Percentiles rank a stretch among this genome's conserved stretches.
Evolutionary conservation across 805 yeast species (phyloP).

Genomic region (Pichia insulana): DNA sequence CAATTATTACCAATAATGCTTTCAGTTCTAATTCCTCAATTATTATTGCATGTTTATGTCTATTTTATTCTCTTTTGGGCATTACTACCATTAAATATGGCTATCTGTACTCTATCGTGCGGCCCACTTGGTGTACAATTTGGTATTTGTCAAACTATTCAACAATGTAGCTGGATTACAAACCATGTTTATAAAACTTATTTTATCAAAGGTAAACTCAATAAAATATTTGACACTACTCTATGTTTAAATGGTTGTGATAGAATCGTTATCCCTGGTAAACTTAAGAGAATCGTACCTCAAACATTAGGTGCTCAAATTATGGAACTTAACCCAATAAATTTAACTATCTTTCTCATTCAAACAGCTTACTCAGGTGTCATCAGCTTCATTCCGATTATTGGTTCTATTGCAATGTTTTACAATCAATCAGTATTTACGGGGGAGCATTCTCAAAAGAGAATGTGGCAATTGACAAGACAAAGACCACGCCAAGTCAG

Average conservation of each 20-base stretch:
- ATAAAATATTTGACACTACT: conserved; percentile 20
- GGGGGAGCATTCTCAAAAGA: conserved; percentile 14
- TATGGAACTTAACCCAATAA: conserved; percentile 9
- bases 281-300: conserved; percentile 23
- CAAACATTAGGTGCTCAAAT: conserved; percentile 19
- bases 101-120: conserved; percentile 14
- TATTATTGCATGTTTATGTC: conserved; percentile 16
- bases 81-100: conserved; percentile 20
- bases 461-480: conserved; percentile 19
- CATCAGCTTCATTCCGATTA: conserved; percentile 18
- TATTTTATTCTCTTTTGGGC: conserved; percentile 14
- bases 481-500: conserved; percentile 21
- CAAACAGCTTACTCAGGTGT: conserved; percentile 11
- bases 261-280: conserved; percentile 26
- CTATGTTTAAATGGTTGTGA: conserved; percentile 23
- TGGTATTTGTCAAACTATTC: conserved; percentile 18
- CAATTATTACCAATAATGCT: conserved; percentile 22
- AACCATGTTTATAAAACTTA: conserved; percentile 19
- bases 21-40: conserved; percentile 18
- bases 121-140: conserved; percentile 25
- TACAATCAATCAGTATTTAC: conserved; percentile 16
- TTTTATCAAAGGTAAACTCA: conserved; percentile 20
- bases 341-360: neutral
- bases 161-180: conserved; percentile 21
- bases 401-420: conserved; percentile 17